Base-by-base conservation (phyloP, 1,284 basidiomycete species). In the Sutorius eximius region DNA sequence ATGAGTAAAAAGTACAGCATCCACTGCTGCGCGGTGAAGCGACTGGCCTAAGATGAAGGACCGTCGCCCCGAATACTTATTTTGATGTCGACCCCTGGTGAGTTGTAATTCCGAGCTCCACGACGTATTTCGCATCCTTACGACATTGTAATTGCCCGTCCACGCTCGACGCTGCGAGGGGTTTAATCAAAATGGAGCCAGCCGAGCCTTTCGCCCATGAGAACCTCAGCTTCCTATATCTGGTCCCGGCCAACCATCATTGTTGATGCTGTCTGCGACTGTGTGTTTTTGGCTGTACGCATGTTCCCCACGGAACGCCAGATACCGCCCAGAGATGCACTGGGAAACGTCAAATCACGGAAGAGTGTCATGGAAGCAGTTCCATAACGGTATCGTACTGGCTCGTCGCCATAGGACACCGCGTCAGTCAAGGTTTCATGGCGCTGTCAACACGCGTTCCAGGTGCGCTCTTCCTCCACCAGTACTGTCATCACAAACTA, bases 361-460 rank as follows among this genome's bases (percentile, higher is more conserved):
- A 58, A 59, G 54, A 43, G 53, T 57, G 56, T 53, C 55, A 65
- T 61, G 68, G 59, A 57, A 69, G 60, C 57, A 53, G 49, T 67
- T 53, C 68, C 58, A 67, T 69, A 68, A 57, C 18, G 33, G 56
- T 65, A 27, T 52, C 50, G 34, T 55, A 55, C 63, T 60, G 55
- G 55, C 49, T 57, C 55, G 62, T 68, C 65, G 63, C 70, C 55
- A 63, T 63, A 70, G 51, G 58, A 65, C 56, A 55, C 70, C 58
- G 55, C 58, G 52, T 70, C 69, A 70, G 38, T 54, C 64, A 70
- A 67, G 67, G 69, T 71, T 68, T 71, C 69, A 71, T 66, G 57
- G 59, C 64, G 59, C 61, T 59, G 69, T 63, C 61, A 62, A 69
- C 67, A 72, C 49, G 67, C 60, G 70, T 60, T 42, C 53, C 50